A percentile compares a stretch with the other conserved stretches of the same genome.
phyloP scores from a whole-genome alignment of 768 basidiomycete species.

The Pleurotus eryngii region DNA sequence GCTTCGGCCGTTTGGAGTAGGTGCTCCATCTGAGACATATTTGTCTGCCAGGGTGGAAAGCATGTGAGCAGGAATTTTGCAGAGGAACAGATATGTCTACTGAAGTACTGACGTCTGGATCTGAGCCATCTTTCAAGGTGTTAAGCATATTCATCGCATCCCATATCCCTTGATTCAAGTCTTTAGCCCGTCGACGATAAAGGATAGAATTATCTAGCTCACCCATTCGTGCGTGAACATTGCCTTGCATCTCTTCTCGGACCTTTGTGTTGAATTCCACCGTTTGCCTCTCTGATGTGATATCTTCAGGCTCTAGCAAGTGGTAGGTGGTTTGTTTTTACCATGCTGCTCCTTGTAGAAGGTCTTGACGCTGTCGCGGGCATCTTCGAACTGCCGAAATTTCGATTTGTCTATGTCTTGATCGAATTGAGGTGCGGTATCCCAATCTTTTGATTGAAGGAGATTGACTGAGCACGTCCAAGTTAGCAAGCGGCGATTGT shows the following conservation, averaged over 20 bases:
- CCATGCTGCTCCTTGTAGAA: constrained; percentile 69
- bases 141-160: constrained; percentile 84
- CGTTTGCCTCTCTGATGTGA: constrained; percentile 72
- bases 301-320: background rate
- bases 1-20: constrained; percentile 89
- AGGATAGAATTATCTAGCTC: background rate
- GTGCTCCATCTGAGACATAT: constrained; percentile 83
- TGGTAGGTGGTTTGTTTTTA: constrained; percentile 15
- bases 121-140: constrained; percentile 84
- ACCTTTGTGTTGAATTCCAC: constrained; percentile 77
- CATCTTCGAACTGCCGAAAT: constrained; percentile 59
- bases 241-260: constrained; percentile 67
- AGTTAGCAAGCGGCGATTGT: background rate
- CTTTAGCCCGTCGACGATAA: background rate
- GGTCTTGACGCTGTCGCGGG: constrained; percentile 61
- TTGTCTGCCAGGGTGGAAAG: constrained; percentile 41
- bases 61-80: no score
- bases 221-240: constrained; percentile 67
- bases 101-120: constrained; percentile 65
- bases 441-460: constrained; percentile 47
- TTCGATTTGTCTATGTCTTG: constrained; percentile 50
- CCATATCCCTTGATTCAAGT: constrained; percentile 43
- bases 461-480: constrained; percentile 44
- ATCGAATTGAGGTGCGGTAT: constrained; percentile 42
- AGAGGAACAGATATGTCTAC: background rate